Conservation (phyloP, 2,329 filamentous ascomycete species). For the Dothideomycetes sp. region DNA sequence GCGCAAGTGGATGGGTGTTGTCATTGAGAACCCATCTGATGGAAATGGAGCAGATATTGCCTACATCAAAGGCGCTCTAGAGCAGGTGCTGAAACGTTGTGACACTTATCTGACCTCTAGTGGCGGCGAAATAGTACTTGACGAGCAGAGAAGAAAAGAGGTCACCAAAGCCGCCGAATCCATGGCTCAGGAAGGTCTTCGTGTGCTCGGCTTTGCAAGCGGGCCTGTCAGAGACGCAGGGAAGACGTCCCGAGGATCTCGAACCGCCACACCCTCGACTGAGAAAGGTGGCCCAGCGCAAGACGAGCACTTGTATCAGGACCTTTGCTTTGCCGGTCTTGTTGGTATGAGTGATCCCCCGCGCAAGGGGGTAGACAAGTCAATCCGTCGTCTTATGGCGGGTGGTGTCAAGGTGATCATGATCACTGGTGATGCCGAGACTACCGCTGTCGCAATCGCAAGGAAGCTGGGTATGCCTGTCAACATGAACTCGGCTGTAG, state of each 20-base stretch:
- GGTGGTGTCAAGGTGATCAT: constrained; percentile 96
- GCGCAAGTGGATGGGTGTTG: constrained; percentile 98
- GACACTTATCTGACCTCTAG: constrained; percentile 83
- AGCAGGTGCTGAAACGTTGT: constrained; percentile 74
- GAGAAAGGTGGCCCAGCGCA: constrained; percentile 28
- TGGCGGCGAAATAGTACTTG: constrained; percentile 75
- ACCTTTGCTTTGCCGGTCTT: constrained; percentile 79
- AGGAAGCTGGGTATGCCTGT: constrained; percentile 92
- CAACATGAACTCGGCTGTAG: constrained; percentile 44
- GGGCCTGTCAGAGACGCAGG: constrained; percentile 42
- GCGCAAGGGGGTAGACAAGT: constrained; percentile 75
- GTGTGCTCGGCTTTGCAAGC: constrained; percentile 89
- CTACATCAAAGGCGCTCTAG: constrained; percentile 91
- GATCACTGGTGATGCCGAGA: constrained; percentile 96
- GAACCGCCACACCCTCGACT: constrained; percentile 23
- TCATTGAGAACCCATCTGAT: constrained; percentile 50
- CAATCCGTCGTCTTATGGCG: constrained; percentile 80
- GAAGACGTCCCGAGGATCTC: constrained; percentile 23
- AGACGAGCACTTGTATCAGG: constrained; percentile 65
- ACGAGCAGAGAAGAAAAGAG: constrained; percentile 62
- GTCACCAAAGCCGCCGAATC: constrained; percentile 68
- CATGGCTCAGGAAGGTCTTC: constrained; percentile 81
- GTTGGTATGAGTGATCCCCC: constrained; percentile 98
- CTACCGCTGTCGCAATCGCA: constrained; percentile 87
- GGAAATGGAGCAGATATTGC: constrained; percentile 63